These are phyloP conservation scores for Citrus unshiu DNA, from an alignment of 345 rosid genomes.

Conservation along the genomic window DNA sequence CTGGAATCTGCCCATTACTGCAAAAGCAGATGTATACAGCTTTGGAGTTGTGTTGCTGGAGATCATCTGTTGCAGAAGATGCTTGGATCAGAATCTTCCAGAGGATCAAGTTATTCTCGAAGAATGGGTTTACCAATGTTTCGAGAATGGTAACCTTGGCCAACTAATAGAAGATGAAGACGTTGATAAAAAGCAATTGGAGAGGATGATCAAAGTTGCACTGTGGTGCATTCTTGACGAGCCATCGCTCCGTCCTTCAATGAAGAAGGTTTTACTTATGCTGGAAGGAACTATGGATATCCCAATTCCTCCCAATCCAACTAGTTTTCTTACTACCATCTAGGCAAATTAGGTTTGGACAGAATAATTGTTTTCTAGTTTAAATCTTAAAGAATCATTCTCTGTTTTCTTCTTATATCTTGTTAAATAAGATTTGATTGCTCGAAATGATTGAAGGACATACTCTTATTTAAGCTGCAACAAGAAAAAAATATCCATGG, in stretches of 20 bases:
- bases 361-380: no score
- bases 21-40: slow-evolving; percentile 34
- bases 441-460: background rate
- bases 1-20: slow-evolving; percentile 21
- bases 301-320: slow-evolving; percentile 12
- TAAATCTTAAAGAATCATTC: background rate
- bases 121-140: slow-evolving; percentile 21
- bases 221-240: no score
- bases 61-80: slow-evolving; percentile 16
- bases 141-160: background rate
- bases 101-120: slow-evolving; percentile 18
- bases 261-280: slow-evolving; percentile 4
- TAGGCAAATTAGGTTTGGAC: background rate
- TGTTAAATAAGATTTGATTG: background rate
- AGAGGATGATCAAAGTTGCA: no score
- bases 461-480: no score
- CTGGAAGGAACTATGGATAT: slow-evolving; percentile 12
- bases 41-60: slow-evolving; percentile 30
- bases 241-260: background rate
- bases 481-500: no score
- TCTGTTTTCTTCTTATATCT: background rate
- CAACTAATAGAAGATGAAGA: slow-evolving; percentile 12
- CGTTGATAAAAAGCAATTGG: background rate
- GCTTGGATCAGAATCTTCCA: background rate
- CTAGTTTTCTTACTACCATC: background rate